Conservation (phyloP, 148 eudicot species). For the Rhododendron vialii region DNA sequence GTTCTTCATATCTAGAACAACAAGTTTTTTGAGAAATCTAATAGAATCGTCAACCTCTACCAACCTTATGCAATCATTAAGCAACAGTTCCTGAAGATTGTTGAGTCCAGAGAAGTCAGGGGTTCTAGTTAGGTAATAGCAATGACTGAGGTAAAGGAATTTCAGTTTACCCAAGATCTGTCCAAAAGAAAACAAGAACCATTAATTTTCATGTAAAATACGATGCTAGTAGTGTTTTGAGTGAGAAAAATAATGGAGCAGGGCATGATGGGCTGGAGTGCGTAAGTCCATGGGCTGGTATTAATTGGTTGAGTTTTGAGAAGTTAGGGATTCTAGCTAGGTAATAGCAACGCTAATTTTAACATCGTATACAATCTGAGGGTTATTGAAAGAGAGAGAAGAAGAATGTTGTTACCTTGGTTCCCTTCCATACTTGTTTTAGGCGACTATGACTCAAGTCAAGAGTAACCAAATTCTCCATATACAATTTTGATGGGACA, state of each 20-base stretch:
- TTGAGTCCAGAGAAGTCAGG: slow-evolving; percentile 7
- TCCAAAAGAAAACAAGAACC: not conserved
- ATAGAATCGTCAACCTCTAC: not conserved
- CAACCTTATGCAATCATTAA: not conserved
- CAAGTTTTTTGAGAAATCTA: slow-evolving; percentile 2
- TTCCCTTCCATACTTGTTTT: not conserved
- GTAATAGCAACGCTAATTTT: not conserved
- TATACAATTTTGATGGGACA: not conserved
- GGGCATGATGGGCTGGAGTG: not conserved
- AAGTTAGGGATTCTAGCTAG: not conserved
- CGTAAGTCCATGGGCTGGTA: not conserved
- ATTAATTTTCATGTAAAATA: not conserved
- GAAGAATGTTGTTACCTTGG: not conserved
- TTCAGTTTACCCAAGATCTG: slow-evolving; percentile 1
- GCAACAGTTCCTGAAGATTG: slow-evolving; percentile 12
- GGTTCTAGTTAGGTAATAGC: not conserved
- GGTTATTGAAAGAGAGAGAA: not conserved
- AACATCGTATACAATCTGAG: not conserved
- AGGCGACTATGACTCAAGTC: not conserved
- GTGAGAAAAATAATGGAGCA: not conserved
- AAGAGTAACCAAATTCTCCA: not conserved
- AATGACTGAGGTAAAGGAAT: slow-evolving; percentile 5
- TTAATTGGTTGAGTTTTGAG: not conserved
- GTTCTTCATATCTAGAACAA: not conserved
- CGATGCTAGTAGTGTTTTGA: not conserved